Percentiles rank a stretch among this genome's conserved stretches.
Conservation (phyloP, 495 filamentous ascomycete genomes). For the Filosporella fistucella region DNA sequence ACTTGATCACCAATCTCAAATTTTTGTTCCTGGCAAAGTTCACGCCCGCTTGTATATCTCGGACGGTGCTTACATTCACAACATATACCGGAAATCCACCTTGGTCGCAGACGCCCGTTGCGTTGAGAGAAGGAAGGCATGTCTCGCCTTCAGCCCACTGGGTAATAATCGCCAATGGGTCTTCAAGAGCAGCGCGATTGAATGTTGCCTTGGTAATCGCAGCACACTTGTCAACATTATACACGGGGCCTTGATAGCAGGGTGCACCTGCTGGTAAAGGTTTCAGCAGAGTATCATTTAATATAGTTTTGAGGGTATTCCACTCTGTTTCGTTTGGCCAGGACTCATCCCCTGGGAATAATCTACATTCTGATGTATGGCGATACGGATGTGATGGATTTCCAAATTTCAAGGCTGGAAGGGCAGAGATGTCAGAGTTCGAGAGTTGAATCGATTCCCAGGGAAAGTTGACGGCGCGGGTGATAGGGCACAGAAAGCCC, state of each 20-base stretch:
- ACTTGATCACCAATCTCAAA: constrained; percentile 56
- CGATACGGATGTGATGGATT: too few relatives aligned
- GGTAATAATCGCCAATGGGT: background rate
- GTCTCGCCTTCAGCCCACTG: constrained; percentile 8
- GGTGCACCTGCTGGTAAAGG: constrained; percentile 45
- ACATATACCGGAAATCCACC: constrained; percentile 41
- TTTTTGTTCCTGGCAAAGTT: constrained; percentile 43
- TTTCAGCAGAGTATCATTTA: constrained; percentile 43
- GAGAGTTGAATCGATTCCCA: too few relatives aligned
- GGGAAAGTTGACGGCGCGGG: too few relatives aligned
- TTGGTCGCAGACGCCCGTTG: background rate
- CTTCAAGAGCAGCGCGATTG: constrained; percentile 3
- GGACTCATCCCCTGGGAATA: constrained; percentile 42
- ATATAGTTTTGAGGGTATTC: constrained; percentile 37
- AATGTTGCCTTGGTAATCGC: too few relatives aligned
- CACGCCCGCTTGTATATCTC: constrained; percentile 34
- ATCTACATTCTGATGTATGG: constrained; percentile 35
- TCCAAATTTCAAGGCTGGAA: too few relatives aligned
- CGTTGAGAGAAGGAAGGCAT: background rate
- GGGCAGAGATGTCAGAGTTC: too few relatives aligned
- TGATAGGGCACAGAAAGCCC: too few relatives aligned
- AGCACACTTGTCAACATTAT: constrained; percentile 14
- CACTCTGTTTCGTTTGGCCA: constrained; percentile 44
- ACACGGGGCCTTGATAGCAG: constrained; percentile 45
- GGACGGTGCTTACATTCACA: constrained; percentile 35